Evolutionary conservation across 179 eudicot genomes (phyloP).

Genomic region (Carnegiea gigantea): DNA sequence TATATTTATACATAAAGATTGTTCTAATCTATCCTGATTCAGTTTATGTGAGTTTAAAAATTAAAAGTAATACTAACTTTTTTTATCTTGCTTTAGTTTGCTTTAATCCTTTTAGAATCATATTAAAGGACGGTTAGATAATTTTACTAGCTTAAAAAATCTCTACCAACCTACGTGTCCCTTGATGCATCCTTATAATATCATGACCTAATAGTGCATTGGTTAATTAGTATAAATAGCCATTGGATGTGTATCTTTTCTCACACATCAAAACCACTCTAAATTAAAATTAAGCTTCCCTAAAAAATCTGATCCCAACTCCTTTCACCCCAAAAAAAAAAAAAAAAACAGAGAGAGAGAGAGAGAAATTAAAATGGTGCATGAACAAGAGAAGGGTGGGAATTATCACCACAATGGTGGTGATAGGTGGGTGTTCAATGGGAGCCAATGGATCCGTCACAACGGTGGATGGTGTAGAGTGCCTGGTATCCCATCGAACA

Average conservation of each 20-base stretch:
- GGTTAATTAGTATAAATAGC: neutral
- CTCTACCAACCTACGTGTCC: neutral
- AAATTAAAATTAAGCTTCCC: neutral
- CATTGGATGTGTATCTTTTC: neutral
- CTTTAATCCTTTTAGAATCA: neutral
- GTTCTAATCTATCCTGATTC: no score
- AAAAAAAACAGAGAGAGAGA: neutral
- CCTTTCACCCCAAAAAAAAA: no score
- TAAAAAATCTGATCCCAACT: neutral
- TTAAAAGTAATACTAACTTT: neutral
- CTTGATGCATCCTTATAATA: constrained; percentile 3
- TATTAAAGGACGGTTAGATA: no score
- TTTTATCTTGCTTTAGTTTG: no score
- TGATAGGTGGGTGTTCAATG: constrained; percentile 4
- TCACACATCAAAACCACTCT: neutral
- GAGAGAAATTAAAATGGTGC: neutral
- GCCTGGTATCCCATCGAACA: neutral
- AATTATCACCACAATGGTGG: neutral
- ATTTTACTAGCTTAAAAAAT: neutral
- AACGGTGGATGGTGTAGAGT: constrained; percentile 11
- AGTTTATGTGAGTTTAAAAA: no score
- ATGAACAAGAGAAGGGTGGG: neutral
- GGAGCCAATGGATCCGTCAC: constrained; percentile 5
- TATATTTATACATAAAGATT: no score
- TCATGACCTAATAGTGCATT: neutral